phyloP scores from a whole-genome alignment of 2,329 filamentous ascomycete species.

The Cladorrhinum sp. region DNA sequence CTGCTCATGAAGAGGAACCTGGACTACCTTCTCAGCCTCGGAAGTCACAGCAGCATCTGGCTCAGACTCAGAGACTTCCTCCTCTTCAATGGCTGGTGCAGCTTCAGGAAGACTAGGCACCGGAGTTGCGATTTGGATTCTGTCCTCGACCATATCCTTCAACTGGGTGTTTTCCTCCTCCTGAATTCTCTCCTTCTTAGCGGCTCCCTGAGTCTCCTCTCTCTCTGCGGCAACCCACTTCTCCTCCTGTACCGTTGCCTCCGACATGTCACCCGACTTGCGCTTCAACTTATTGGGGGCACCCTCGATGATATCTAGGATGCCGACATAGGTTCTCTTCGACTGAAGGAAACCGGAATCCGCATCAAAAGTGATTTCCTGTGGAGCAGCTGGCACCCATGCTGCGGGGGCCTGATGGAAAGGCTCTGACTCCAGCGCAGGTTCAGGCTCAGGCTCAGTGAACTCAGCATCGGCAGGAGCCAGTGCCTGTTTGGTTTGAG shows the following conservation, averaged over 20 bases:
- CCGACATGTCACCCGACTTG: slow-evolving; percentile 34
- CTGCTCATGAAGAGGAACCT: not conserved
- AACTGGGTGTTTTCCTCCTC: not conserved
- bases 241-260: slow-evolving; percentile 21
- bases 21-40: not conserved
- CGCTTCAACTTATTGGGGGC: slow-evolving; percentile 27
- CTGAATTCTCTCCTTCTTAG: not conserved
- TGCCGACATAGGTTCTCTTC: slow-evolving; percentile 20
- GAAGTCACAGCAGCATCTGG: not conserved
- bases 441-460: not conserved
- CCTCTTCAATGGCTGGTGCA: not conserved
- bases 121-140: not conserved
- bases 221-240: slow-evolving; percentile 11
- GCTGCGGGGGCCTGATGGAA: not conserved
- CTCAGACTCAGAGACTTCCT: not conserved
- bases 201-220: not conserved
- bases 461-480: not conserved
- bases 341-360: not conserved
- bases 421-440: not conserved
- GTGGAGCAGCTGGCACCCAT: not conserved
- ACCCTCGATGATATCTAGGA: slow-evolving; percentile 24
- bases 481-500: not conserved
- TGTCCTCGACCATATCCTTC: not conserved
- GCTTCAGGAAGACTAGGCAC: not conserved
- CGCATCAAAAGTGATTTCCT: not conserved